These are phyloP conservation scores for Corylus avellana DNA, from an alignment of 306 rosid genomes.

Conservation along the genomic window DNA sequence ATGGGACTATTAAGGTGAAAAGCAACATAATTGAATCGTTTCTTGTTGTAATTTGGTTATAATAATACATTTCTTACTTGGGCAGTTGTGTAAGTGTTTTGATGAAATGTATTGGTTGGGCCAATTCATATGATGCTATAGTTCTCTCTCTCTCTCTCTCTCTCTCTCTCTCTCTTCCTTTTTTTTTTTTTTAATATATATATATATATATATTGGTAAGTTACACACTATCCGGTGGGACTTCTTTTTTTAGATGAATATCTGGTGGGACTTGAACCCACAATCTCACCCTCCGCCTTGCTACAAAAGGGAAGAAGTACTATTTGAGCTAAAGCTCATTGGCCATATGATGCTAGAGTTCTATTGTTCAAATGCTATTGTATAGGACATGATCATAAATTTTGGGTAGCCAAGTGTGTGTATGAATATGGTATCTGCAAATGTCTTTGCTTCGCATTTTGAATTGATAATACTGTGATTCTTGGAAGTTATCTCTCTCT, in stretches of 20 bases:
- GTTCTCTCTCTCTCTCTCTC: background rate
- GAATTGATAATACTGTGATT: background rate
- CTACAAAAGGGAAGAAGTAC: too few relatives aligned
- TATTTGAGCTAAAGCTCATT: background rate
- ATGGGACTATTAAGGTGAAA: constrained; percentile 89
- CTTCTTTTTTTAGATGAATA: too few relatives aligned
- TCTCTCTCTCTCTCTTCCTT: too few relatives aligned
- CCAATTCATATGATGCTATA: background rate
- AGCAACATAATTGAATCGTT: background rate
- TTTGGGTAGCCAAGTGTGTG: background rate
- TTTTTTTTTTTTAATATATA: too few relatives aligned
- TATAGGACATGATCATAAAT: background rate
- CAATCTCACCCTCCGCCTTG: too few relatives aligned
- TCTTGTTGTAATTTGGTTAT: background rate
- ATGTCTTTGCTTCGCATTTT: background rate
- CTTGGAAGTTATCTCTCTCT: constrained; percentile 5
- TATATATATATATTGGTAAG: too few relatives aligned
- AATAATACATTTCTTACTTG: background rate
- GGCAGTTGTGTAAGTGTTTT: background rate
- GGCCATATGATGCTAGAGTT: background rate
- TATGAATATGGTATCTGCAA: background rate
- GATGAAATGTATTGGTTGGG: background rate
- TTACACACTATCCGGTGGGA: too few relatives aligned
- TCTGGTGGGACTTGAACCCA: too few relatives aligned
- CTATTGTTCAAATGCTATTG: background rate